Evolutionary conservation across 306 rosid species (phyloP).

Genomic region (Arachis hypogaea): DNA sequence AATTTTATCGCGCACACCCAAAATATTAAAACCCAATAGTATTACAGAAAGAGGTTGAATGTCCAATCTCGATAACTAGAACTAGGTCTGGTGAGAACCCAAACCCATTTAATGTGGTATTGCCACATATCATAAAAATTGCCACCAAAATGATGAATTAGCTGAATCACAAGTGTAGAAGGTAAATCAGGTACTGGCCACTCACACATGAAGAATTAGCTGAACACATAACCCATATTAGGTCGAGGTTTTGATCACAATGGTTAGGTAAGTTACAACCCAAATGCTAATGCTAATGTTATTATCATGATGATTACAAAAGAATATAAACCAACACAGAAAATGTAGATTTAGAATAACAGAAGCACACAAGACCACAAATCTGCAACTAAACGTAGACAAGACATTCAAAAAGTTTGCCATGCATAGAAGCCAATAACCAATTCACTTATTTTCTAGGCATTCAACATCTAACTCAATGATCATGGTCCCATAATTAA

Average conservation of each 20-base stretch:
- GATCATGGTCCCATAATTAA: background rate
- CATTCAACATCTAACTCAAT: background rate
- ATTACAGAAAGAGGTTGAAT: conserved; percentile 10
- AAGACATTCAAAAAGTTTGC: background rate
- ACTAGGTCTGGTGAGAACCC: conserved; percentile 5
- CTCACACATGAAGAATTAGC: conserved; percentile 30
- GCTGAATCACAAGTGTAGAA: conserved; percentile 8
- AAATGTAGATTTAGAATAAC: background rate
- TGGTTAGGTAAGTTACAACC: background rate
- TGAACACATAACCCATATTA: conserved; percentile 13
- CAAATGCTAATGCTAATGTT: background rate
- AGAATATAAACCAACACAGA: background rate
- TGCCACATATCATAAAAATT: conserved; percentile 1
- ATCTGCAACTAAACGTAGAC: background rate
- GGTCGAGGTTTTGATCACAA: conserved; percentile 7
- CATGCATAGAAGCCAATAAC: background rate
- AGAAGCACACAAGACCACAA: background rate
- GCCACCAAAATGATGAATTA: conserved; percentile 5
- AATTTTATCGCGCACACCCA: background rate
- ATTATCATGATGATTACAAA: background rate
- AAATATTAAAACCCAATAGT: background rate
- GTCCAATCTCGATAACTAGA: conserved; percentile 19
- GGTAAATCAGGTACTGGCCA: conserved; percentile 17
- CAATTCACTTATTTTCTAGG: background rate
- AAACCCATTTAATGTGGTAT: background rate